These are phyloP conservation scores for Phytophthora capsici DNA, from an alignment of 352 stramenopile genomes.

Conservation along the genomic window DNA sequence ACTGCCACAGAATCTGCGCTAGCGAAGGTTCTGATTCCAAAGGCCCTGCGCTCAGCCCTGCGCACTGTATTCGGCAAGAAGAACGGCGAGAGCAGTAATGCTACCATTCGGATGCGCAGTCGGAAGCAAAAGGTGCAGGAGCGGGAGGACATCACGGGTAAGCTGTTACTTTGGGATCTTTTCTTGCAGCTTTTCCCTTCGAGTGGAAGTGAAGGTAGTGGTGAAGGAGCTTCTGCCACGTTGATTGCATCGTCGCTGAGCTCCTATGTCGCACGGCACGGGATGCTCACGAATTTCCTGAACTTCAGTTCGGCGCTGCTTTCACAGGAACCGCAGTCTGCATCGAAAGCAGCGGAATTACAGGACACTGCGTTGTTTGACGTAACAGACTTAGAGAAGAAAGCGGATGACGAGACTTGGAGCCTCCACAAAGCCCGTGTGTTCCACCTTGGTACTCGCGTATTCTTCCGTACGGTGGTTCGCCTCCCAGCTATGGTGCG, in stretches of 20 bases:
- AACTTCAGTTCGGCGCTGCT: constrained; percentile 67
- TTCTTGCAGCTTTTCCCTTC: constrained; percentile 84
- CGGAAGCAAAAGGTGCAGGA: constrained; percentile 61
- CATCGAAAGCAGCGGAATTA: constrained; percentile 41
- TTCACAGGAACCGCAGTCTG: constrained; percentile 56
- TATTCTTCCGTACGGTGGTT: constrained; percentile 86
- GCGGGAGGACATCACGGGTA: constrained; percentile 57
- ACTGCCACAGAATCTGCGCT: constrained; percentile 71
- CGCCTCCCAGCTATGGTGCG: constrained; percentile 88
- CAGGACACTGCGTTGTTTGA: constrained; percentile 60
- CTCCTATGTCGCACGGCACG: constrained; percentile 64
- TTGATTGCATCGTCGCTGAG: constrained; percentile 79
- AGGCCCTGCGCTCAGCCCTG: constrained; percentile 64
- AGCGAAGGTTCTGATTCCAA: constrained; percentile 68
- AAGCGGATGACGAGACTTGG: constrained; percentile 33
- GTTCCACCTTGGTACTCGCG: constrained; percentile 59
- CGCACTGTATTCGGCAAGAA: constrained; percentile 54
- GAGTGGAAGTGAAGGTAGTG: constrained; percentile 21
- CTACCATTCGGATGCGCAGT: constrained; percentile 49
- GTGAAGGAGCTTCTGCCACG: constrained; percentile 27
- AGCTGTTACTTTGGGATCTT: constrained; percentile 81
- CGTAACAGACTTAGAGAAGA: constrained; percentile 45
- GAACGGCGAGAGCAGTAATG: constrained; percentile 16
- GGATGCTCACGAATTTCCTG: constrained; percentile 71
- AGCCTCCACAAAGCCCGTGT: constrained; percentile 50